phyloP scores from a whole-genome alignment of 2,329 filamentous ascomycete species.

The Aspergillus tamarii region DNA sequence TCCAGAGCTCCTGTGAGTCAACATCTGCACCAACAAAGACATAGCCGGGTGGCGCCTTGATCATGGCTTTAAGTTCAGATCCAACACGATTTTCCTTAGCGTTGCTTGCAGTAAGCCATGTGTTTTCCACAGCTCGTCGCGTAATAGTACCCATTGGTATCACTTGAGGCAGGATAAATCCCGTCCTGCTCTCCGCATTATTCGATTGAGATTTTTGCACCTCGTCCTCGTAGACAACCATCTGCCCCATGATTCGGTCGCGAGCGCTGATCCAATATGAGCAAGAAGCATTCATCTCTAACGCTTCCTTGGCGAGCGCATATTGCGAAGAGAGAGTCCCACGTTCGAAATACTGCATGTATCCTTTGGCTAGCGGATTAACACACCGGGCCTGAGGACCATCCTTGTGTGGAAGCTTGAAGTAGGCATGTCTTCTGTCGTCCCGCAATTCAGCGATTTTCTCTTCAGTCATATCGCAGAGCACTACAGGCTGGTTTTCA shows the following conservation, averaged over 20 bases:
- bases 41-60: constrained; percentile 87
- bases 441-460: constrained; percentile 66
- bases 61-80: constrained; percentile 96
- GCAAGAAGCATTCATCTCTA: constrained; percentile 98
- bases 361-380: constrained; percentile 88
- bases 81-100: constrained; percentile 95
- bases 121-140: constrained; percentile 91
- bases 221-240: constrained; percentile 85
- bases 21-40: constrained; percentile 96
- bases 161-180: constrained; percentile 90
- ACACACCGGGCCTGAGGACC: constrained; percentile 82
- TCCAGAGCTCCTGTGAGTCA: constrained; percentile 97
- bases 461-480: constrained; percentile 78
- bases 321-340: constrained; percentile 87
- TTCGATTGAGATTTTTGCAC: constrained; percentile 28
- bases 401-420: constrained; percentile 96
- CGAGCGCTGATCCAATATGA: constrained; percentile 99
- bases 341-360: constrained; percentile 87
- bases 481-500: constrained; percentile 68
- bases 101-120: constrained; percentile 96
- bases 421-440: constrained; percentile 71
- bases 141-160: constrained; percentile 99
- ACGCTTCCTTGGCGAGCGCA: constrained; percentile 85
- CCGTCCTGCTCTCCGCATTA: constrained; percentile 49
- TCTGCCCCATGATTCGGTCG: constrained; percentile 90